Conservation (phyloP, 2,329 filamentous ascomycete species). For the Teratosphaeria pseudoeucalypti region DNA sequence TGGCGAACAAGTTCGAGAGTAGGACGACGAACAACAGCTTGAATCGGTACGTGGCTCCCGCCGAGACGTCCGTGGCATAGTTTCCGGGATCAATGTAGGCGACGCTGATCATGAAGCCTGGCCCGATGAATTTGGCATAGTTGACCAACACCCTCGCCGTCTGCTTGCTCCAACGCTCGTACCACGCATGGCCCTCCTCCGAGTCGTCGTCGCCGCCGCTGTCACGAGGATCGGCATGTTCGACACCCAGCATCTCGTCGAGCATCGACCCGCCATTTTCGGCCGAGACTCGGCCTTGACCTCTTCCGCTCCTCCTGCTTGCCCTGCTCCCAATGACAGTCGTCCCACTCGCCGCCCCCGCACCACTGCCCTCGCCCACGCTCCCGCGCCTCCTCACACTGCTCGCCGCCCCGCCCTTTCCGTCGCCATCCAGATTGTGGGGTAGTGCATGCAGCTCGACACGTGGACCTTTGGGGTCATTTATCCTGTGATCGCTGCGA, state of each 20-base stretch:
- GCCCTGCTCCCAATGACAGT: neutral
- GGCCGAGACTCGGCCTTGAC: slow-evolving; percentile 3
- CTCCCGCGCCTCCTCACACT: slow-evolving; percentile 2
- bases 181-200: neutral
- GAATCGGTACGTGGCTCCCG: slow-evolving; percentile 56
- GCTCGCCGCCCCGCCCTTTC: neutral
- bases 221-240: neutral
- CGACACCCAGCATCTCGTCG: slow-evolving; percentile 11
- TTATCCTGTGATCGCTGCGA: slow-evolving; percentile 35
- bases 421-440: slow-evolving; percentile 2
- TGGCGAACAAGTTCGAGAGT: slow-evolving; percentile 60
- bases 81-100: slow-evolving; percentile 47
- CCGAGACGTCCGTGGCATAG: slow-evolving; percentile 60
- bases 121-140: slow-evolving; percentile 48
- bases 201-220: neutral
- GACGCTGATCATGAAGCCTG: slow-evolving; percentile 52
- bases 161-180: neutral
- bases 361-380: neutral
- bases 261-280: slow-evolving; percentile 17
- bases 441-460: slow-evolving; percentile 9
- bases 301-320: neutral
- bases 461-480: slow-evolving; percentile 20
- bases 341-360: neutral
- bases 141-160: neutral
- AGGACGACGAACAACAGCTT: slow-evolving; percentile 58